Base-by-base conservation (phyloP, 345 rosid genomes). In the Acer yangbiense region DNA sequence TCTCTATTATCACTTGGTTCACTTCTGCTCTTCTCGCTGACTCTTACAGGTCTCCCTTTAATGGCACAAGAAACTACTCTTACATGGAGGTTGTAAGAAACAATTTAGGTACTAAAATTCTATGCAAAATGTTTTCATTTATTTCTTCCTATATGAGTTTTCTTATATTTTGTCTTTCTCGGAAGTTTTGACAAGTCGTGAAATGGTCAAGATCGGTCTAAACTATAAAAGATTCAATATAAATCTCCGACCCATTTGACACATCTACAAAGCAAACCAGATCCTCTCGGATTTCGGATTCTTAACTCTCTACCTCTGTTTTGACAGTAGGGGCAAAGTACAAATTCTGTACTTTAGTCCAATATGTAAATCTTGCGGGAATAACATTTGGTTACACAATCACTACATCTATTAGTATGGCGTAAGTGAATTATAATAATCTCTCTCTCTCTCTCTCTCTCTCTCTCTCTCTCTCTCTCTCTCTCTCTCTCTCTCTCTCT, bases 391-490 rank as follows among this genome's bases (percentile, higher is more conserved):
- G 98, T 52, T 95, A 93, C 81, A 95, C 97, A 35, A 95, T 93
- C 79, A 93, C 98, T 44, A 93, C 95, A n/a, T 90, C 98, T 7
- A 87, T 91, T 41, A 95, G 98, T 83, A 88, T 95, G 90, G 97
- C 88, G 98, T 95, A 86, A 93, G 97, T 68, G 8, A 44, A 46
- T 50, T 17, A 29, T 3, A 29, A 29, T 29, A 29, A 29, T 29
- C 32, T 29, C 32, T 29, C 32, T 29, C 29, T 27, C 29, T 27
- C 2, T 1, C 29, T 25, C 43, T 25, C 25, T 1, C 1, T 29
- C 1, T 29, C 32, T 2, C 4, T 29, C 3, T 2, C 3, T 29
- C 3, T 25, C 0, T 12, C 4, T 63, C 29, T 0, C 1, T 41
- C 1, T n/a, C 0, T 1, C 1, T 11, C 12, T 10, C 0, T 2